A percentile compares a stretch with the other conserved stretches of the same genome.
Conservation (phyloP, 73 alveolate species). For the Paramecium primaurelia region DNA sequence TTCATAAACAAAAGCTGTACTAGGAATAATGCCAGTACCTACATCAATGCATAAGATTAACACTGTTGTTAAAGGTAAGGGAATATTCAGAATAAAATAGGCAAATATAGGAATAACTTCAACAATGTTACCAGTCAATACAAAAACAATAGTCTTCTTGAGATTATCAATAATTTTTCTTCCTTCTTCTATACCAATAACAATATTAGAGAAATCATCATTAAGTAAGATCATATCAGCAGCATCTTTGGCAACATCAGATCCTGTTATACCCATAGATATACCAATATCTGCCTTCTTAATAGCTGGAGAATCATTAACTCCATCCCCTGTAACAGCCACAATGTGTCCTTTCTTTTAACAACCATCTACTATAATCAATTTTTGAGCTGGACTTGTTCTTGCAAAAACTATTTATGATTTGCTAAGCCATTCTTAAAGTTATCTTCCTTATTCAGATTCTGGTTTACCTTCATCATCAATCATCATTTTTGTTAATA, state of each 20-base stretch:
- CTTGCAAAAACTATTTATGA: conserved; percentile 94
- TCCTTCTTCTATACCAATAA: conserved; percentile 87
- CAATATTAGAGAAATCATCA: conserved; percentile 71
- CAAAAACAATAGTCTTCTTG: conserved; percentile 62
- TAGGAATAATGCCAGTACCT: conserved; percentile 95
- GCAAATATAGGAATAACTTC: conserved; percentile 54
- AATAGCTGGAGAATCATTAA: conserved; percentile 75
- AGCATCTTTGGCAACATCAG: conserved; percentile 88
- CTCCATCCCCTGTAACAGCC: conserved; percentile 95
- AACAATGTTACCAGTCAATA: conserved; percentile 32
- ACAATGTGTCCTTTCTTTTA: conserved; percentile 92
- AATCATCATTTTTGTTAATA: conserved; percentile 64
- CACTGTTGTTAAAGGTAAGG: conserved; percentile 82
- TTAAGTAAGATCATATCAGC: conserved; percentile 91
- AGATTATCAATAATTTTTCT: conserved; percentile 93
- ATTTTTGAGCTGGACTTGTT: conserved; percentile 94
- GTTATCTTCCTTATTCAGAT: conserved; percentile 72
- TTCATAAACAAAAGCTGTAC: conserved; percentile 92
- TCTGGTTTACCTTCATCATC: conserved; percentile 75
- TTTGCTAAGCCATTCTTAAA: conserved; percentile 71
- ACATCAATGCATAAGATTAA: conserved; percentile 85
- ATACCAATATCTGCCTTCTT: conserved; percentile 74
- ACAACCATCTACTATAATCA: conserved; percentile 92
- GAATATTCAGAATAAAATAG: conserved; percentile 43
- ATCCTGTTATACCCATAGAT: conserved; percentile 73